Conservation (phyloP, 2,329 filamentous ascomycete genomes). For the Polytolypa hystricis region DNA sequence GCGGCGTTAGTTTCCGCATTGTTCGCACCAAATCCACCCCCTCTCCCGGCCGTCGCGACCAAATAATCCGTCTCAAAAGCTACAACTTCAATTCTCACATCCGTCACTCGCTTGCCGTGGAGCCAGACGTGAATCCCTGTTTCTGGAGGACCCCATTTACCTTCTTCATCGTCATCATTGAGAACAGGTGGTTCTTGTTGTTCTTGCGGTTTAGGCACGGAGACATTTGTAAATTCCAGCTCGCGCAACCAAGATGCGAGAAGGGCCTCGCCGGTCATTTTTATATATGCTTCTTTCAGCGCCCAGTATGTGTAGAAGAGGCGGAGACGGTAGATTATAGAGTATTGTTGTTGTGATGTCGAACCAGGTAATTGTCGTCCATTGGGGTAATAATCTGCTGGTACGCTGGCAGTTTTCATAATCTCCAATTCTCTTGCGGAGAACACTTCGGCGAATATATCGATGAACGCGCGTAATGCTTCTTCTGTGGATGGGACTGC, state of each 20-base stretch:
- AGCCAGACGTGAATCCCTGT: constrained; percentile 40
- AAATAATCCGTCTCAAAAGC: constrained; percentile 50
- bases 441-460: constrained; percentile 51
- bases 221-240: constrained; percentile 50
- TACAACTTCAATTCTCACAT: constrained; percentile 47
- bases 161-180: neutral
- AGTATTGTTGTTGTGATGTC: constrained; percentile 20
- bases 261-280: constrained; percentile 54
- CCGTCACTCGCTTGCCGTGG: constrained; percentile 35
- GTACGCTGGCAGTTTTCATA: constrained; percentile 34
- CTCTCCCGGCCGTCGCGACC: constrained; percentile 43
- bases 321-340: constrained; percentile 46
- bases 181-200: too few relatives aligned
- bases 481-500: constrained; percentile 35
- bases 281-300: constrained; percentile 56
- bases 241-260: constrained; percentile 50
- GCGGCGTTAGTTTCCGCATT: neutral
- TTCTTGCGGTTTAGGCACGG: constrained; percentile 29
- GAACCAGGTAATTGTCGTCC: constrained; percentile 14
- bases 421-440: constrained; percentile 42
- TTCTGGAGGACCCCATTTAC: constrained; percentile 28
- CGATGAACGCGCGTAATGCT: constrained; percentile 46
- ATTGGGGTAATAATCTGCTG: constrained; percentile 13
- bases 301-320: constrained; percentile 56
- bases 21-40: constrained; percentile 20